Percentiles rank a stretch among this genome's conserved stretches.
These are phyloP conservation scores for Alternaria brassicicola DNA, from an alignment of 2,329 filamentous ascomycete species.

Conservation along the genomic window DNA sequence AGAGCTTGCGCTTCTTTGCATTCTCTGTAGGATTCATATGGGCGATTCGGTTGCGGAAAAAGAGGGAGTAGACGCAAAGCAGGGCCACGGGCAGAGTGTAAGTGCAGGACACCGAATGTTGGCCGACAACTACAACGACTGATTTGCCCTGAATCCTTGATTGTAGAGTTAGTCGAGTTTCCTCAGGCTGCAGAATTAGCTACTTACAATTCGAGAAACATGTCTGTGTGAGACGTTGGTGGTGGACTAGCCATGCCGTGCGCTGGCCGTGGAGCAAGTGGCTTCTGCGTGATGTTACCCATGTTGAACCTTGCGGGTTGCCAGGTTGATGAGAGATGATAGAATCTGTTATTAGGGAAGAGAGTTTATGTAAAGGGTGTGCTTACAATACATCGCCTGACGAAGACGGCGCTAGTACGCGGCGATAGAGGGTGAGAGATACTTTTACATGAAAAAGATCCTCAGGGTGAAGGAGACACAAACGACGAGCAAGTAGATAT, in stretches of 20 bases:
- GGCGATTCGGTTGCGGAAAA: slow-evolving; percentile 11
- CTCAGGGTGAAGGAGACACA: background rate
- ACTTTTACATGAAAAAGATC: background rate
- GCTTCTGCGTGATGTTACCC: background rate
- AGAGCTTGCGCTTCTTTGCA: slow-evolving; percentile 22
- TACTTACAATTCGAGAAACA: slow-evolving; percentile 13
- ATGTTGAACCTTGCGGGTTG: background rate
- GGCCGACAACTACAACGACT: slow-evolving; percentile 11
- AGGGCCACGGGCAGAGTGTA: slow-evolving; percentile 18
- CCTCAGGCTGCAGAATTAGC: accelerated
- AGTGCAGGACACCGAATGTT: background rate
- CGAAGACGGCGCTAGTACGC: background rate
- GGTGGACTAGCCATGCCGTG: background rate
- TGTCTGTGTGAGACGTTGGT: background rate
- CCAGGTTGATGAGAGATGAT: background rate
- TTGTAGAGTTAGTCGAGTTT: background rate
- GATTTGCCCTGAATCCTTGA: slow-evolving; percentile 18
- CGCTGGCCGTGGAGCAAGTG: background rate
- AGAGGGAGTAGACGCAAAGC: slow-evolving; percentile 14
- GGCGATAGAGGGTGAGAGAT: background rate
- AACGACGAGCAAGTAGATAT: background rate
- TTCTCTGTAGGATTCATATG: background rate
- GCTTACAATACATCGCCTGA: background rate
- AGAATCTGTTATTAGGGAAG: background rate
- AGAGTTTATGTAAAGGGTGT: background rate